Base-by-base conservation (phyloP, 129 eudicot genomes). In the Flaveria bidentis region DNA sequence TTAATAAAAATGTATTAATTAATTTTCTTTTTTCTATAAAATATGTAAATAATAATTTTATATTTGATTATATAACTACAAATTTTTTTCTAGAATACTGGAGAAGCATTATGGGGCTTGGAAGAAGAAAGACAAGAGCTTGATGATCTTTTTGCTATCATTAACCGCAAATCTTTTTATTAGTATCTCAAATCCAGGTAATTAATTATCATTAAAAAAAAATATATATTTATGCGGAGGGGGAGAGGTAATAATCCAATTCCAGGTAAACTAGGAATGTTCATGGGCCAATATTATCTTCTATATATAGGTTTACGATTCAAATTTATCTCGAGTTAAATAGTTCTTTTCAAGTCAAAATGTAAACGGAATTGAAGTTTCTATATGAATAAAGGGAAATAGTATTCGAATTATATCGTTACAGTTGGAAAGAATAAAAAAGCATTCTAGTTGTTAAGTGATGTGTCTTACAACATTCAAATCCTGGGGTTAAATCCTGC, bases 101-200 rank as follows among this genome's bases (percentile, higher is more conserved):
- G 20, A 71, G 78, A 71, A 15, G 47, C 56, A 47, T 3, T 61
- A 42, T 79, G 65, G 78, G 67, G 65, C 15, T 36, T 65, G 16
- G 78, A 53, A 62, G 83, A 50, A 52, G 67, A 50, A 71, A 63
- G 67, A 62, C 58, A 79, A 79, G 78, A 42, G 41, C 17, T 36
- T 62, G 78, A 72, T 8, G 78, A 79, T 63, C 58, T 67, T 63
- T 72, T 79, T 72, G 57, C 83, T 12, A 39, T 72, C n/a, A 52
- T 72, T 67, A 72, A 42, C 25, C 51, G 30, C 77, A 65, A 39
- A 16, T 49, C 83, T 12, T 72, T 62, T 30, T 22, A 51, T 44
- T 36, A 72, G 71, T 25, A 52, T 61, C 44, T 60, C 17, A 28
- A 30, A 7, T 1, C 20, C 0, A 61, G 78, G 71, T 61, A 60